These are phyloP conservation scores for Trichoderma asperellum DNA, from an alignment of 2,329 filamentous ascomycete species.

Conservation along the genomic window DNA sequence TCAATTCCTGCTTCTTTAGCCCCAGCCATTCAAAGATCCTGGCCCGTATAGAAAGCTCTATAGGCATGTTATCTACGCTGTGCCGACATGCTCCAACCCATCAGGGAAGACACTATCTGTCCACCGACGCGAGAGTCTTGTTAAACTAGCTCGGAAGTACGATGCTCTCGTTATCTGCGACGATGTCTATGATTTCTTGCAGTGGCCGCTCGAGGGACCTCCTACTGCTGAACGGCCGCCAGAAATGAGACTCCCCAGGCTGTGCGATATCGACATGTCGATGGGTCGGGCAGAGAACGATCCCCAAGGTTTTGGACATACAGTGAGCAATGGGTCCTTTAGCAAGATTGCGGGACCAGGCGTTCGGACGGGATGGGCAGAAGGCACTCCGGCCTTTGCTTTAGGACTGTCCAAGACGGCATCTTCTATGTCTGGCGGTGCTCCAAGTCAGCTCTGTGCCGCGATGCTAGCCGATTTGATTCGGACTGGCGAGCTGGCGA, in stretches of 20 bases:
- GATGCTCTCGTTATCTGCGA: slow-evolving; percentile 85
- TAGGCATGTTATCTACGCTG: slow-evolving; percentile 83
- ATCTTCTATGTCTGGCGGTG: slow-evolving; percentile 60
- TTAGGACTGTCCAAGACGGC: slow-evolving; percentile 58
- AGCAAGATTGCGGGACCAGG: slow-evolving; percentile 86
- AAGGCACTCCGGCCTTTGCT: slow-evolving; percentile 63
- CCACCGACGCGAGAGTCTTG: slow-evolving; percentile 65
- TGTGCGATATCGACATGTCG: slow-evolving; percentile 76
- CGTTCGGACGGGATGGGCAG: slow-evolving; percentile 83
- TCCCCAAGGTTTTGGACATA: slow-evolving; percentile 68
- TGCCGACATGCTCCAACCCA: slow-evolving; percentile 88
- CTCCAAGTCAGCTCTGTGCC: slow-evolving; percentile 59
- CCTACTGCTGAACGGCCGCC: slow-evolving; percentile 35
- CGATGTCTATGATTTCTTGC: slow-evolving; percentile 92
- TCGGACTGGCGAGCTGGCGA: slow-evolving; percentile 47
- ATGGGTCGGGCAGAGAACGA: slow-evolving; percentile 59
- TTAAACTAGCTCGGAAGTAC: slow-evolving; percentile 75
- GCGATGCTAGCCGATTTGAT: slow-evolving; percentile 56
- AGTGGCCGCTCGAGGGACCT: slow-evolving; percentile 64
- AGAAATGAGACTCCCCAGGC: slow-evolving; percentile 67
- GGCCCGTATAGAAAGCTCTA: slow-evolving; percentile 75
- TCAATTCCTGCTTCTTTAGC: background rate
- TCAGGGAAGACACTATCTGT: slow-evolving; percentile 81
- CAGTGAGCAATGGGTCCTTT: slow-evolving; percentile 85
- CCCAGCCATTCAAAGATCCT: slow-evolving; percentile 56